phyloP scores from a whole-genome alignment of 2,329 filamentous ascomycete genomes.

The Sporothrix pallida region DNA sequence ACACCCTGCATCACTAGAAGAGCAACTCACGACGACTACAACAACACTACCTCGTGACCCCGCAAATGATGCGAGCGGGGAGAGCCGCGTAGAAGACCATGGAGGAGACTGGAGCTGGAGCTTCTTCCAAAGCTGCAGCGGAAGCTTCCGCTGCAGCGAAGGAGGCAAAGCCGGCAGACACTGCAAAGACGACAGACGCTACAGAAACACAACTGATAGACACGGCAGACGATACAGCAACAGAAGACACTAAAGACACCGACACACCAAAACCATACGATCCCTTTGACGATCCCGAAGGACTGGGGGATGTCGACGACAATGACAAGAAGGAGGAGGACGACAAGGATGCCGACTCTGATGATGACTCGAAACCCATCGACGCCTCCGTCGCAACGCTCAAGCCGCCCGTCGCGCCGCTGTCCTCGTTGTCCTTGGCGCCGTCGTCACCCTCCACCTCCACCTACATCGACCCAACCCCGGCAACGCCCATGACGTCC shows the following conservation, averaged over 20 bases:
- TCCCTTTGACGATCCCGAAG: constrained; percentile 33
- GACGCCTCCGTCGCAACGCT: constrained; percentile 55
- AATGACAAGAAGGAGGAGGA: not conserved
- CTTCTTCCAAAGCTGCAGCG: not conserved
- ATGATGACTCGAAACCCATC: constrained; percentile 18
- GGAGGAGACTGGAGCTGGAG: constrained; percentile 18
- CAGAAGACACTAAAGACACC: not conserved
- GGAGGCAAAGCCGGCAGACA: not conserved
- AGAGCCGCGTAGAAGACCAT: constrained; percentile 16
- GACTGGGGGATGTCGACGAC: not conserved
- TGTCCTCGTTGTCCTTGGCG: constrained; percentile 56
- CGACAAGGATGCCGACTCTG: not conserved
- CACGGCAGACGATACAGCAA: not conserved
- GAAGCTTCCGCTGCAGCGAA: not conserved
- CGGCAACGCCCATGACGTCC: constrained; percentile 59
- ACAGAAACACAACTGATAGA: not conserved
- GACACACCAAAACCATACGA: constrained; percentile 23
- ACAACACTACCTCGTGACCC: not conserved
- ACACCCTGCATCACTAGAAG: not conserved
- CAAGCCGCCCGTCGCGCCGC: constrained; percentile 51
- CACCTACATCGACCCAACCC: constrained; percentile 63
- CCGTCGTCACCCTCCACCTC: constrained; percentile 55
- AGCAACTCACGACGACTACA: not conserved
- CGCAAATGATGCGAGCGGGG: constrained; percentile 16
- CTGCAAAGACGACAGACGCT: not conserved